Evolutionary conservation across 2,329 filamentous ascomycete species (phyloP), one percentile per base, ranked within the genome.

Genomic region (Colletotrichum sp.): DNA sequence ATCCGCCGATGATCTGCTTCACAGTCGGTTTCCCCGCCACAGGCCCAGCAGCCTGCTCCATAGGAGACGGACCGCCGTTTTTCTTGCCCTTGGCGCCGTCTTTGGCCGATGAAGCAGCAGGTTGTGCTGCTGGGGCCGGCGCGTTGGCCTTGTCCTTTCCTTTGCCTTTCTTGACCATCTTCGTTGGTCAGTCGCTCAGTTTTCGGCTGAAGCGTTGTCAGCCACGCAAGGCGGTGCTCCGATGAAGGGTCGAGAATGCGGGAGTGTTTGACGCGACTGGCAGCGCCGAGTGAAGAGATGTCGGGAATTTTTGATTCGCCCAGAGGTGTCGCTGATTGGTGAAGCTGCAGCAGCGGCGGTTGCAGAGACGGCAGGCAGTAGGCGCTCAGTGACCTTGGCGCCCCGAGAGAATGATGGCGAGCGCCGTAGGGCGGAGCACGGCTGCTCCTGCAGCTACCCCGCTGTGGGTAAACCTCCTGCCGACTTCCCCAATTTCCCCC

Each of bases 1-100:
- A 92, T 63, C 97, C 97, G 55, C 95, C 97, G 80, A 99, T 98
- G 77, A 99, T 87, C 78, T 97, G 95, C 83, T 93, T 93, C 58
- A 90, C 89, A 3, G 92, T 92, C 16, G 90, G 91, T 78, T 92
- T 91, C 0, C 84, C 87, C 3, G 80, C 59, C 27, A 73, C 73
- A 24, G 75, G 70, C 6, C 75, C 76, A 4, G 83, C 77, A 16
- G 80, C 82, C 74, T 80, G 81, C 67, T 81, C 84, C 76, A 78
- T 77, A 70, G 70, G 79, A 31, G 76, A 76, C 51, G 76, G 76
- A 8, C 78, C 70, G 16, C 79, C 62, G n/a, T 80, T 78, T 79
- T 81, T 85, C 66, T 81, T 89, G n/a, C 87, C 87, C 78, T 90
- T 91, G n/a, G 87, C 87, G 76, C 89, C 87, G 79, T 88, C 87